phyloP scores from a whole-genome alignment of 805 yeast species.

The Danielia reshetovae region DNA sequence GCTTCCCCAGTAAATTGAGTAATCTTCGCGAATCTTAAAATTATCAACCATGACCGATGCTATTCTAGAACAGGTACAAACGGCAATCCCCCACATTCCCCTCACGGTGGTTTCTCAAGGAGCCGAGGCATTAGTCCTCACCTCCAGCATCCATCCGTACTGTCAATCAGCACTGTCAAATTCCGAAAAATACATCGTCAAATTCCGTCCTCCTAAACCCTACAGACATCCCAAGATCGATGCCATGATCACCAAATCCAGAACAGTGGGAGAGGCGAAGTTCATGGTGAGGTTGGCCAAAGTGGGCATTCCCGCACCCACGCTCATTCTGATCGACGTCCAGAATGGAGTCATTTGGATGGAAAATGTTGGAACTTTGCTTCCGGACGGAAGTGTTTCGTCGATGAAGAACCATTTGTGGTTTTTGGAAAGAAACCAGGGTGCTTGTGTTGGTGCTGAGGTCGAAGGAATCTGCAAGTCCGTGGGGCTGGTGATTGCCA shows the following conservation, averaged over 20 bases:
- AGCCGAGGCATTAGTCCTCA: constrained; percentile 83
- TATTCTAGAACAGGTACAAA: constrained; percentile 41
- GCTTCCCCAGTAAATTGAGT: too few species aligned
- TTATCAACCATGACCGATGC: constrained; percentile 48
- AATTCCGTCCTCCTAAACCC: constrained; percentile 85
- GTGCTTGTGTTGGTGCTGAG: constrained; percentile 23
- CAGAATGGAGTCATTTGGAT: constrained; percentile 82
- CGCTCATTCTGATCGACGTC: constrained; percentile 71
- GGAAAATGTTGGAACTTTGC: constrained; percentile 64
- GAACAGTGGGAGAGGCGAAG: constrained; percentile 84
- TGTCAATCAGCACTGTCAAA: too few species aligned
- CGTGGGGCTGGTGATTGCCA: constrained; percentile 68
- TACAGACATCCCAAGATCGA: constrained; percentile 87
- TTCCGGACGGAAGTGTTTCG: constrained; percentile 51
- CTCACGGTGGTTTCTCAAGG: constrained; percentile 71
- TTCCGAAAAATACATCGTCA: constrained; percentile 51
- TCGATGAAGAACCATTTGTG: constrained; percentile 73
- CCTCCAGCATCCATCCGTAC: constrained; percentile 65
- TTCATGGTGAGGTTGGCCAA: constrained; percentile 54
- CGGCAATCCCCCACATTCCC: constrained; percentile 46
- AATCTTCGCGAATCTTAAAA: background rate
- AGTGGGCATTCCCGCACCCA: constrained; percentile 67
- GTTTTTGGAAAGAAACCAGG: constrained; percentile 42
- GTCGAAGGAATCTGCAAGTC: constrained; percentile 36
- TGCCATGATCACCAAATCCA: constrained; percentile 63